phyloP scores from a whole-genome alignment of 2,329 filamentous ascomycete species.

The Mariannaea elegans region DNA sequence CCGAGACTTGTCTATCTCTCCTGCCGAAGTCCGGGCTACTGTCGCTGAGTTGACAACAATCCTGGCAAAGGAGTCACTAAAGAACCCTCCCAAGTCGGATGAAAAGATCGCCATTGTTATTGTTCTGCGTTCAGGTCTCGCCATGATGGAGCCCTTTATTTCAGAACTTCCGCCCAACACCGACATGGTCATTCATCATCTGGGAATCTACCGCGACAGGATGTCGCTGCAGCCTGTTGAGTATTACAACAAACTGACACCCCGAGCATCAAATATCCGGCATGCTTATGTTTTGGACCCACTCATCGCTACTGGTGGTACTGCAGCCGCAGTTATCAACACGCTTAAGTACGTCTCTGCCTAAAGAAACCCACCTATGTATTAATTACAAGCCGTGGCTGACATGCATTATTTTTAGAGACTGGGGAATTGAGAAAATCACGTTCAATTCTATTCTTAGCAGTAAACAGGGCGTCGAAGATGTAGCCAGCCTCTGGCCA shows the following conservation, averaged over 20 bases:
- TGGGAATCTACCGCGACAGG: slow-evolving; percentile 60
- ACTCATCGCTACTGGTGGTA: slow-evolving; percentile 74
- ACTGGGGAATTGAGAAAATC: slow-evolving; percentile 72
- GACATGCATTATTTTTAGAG: slow-evolving; percentile 49
- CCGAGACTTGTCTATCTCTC: too few species aligned
- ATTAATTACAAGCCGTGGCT: too few species aligned
- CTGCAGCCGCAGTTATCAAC: slow-evolving; percentile 71
- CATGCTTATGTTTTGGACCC: slow-evolving; percentile 73
- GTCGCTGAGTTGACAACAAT: too few species aligned
- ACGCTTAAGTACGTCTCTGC: slow-evolving; percentile 59
- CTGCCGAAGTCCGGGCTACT: too few species aligned
- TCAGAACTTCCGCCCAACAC: slow-evolving; percentile 36
- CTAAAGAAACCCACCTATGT: too few species aligned
- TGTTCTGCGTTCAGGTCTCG: slow-evolving; percentile 48
- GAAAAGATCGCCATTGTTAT: too few species aligned
- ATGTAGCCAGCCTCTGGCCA: slow-evolving; percentile 64
- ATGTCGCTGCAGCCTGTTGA: slow-evolving; percentile 68
- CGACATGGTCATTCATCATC: slow-evolving; percentile 62
- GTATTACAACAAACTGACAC: slow-evolving; percentile 75
- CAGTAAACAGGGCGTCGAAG: slow-evolving; percentile 60
- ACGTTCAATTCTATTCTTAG: slow-evolving; percentile 55
- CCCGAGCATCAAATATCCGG: slow-evolving; percentile 44
- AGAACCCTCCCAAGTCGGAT: too few species aligned
- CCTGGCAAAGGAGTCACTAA: too few species aligned
- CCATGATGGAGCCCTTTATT: slow-evolving; percentile 49